Conservation (phyloP, 768 basidiomycete species). For the Sporobolomyces roseus region DNA sequence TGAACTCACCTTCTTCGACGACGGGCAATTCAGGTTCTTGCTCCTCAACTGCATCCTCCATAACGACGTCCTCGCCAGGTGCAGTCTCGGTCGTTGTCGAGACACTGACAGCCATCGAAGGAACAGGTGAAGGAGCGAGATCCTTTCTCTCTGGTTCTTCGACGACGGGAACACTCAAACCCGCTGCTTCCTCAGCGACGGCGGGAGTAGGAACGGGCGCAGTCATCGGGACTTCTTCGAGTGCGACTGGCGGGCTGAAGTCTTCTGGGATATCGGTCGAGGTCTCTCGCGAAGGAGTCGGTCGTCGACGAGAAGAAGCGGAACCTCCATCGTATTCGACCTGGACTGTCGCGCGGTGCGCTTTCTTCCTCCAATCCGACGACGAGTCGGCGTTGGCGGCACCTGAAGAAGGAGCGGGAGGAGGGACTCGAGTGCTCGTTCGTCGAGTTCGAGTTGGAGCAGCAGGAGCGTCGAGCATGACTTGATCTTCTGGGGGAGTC, state of each 20-base stretch:
- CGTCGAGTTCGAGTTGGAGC: background rate
- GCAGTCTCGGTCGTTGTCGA: constrained; percentile 29
- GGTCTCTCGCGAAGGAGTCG: constrained; percentile 14
- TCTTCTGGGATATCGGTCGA: constrained; percentile 13
- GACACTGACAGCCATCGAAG: constrained; percentile 22
- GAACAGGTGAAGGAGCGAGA: constrained; percentile 13
- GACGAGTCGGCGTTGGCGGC: constrained; percentile 2
- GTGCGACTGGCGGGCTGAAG: background rate
- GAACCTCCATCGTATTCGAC: constrained; percentile 78
- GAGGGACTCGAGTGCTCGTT: constrained; percentile 8
- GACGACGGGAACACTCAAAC: background rate
- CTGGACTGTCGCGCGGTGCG: constrained; percentile 83
- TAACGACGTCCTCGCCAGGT: constrained; percentile 30
- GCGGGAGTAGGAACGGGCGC: background rate
- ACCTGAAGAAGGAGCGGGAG: constrained; percentile 3
- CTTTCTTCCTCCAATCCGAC: constrained; percentile 53
- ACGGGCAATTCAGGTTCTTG: background rate
- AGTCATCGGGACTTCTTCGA: too few species aligned
- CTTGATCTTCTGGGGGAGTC: constrained; percentile 4
- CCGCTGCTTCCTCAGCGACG: background rate
- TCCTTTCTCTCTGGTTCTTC: background rate
- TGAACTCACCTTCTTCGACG: background rate
- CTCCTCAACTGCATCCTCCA: constrained; percentile 24
- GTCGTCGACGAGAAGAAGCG: background rate
- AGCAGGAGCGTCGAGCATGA: constrained; percentile 26